Conservation (phyloP, 208 protist genomes). For the Porcisia hertigi region DNA sequence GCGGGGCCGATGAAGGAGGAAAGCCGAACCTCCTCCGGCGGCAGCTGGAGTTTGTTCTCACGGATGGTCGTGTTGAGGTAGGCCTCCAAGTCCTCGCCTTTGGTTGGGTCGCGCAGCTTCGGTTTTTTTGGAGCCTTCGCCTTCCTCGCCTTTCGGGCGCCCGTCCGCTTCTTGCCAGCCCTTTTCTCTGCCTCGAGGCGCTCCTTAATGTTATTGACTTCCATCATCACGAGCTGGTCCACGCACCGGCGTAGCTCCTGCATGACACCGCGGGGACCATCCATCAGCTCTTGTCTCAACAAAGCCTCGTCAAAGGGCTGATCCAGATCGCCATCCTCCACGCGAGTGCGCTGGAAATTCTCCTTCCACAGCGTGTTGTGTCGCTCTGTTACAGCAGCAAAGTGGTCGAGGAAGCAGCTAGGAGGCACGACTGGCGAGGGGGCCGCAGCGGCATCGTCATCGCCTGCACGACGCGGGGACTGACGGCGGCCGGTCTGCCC, state of each 20-base stretch:
- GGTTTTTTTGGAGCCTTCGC: slow-evolving; percentile 77
- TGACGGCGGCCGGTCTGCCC: slow-evolving; percentile 4
- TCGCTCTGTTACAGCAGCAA: slow-evolving; percentile 59
- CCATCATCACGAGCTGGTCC: slow-evolving; percentile 90
- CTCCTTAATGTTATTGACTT: slow-evolving; percentile 92
- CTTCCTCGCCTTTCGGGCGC: slow-evolving; percentile 56
- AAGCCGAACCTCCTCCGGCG: slow-evolving; percentile 45
- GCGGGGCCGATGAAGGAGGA: slow-evolving; percentile 71
- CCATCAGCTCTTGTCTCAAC: slow-evolving; percentile 81
- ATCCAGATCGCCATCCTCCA: slow-evolving; percentile 68
- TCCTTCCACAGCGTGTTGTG: slow-evolving; percentile 73
- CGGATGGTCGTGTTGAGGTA: slow-evolving; percentile 76
- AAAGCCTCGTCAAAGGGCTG: slow-evolving; percentile 76
- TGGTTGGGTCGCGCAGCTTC: slow-evolving; percentile 84
- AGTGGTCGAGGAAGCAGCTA: slow-evolving; percentile 57
- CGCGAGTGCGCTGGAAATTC: slow-evolving; percentile 59
- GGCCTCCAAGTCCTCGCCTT: slow-evolving; percentile 83
- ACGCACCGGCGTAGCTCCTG: slow-evolving; percentile 87
- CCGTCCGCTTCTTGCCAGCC: slow-evolving; percentile 39
- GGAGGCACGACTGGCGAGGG: slow-evolving; percentile 31
- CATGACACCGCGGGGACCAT: slow-evolving; percentile 89
- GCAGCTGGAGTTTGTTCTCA: slow-evolving; percentile 86
- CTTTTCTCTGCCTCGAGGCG: slow-evolving; percentile 78
- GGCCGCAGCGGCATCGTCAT: slow-evolving; percentile 39
- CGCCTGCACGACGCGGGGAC: slow-evolving; percentile 19